Evolutionary conservation across 176 grass and related monocot species (phyloP), one percentile per base, ranked within the genome.

Genomic region (Puccinellia tenuiflora): DNA sequence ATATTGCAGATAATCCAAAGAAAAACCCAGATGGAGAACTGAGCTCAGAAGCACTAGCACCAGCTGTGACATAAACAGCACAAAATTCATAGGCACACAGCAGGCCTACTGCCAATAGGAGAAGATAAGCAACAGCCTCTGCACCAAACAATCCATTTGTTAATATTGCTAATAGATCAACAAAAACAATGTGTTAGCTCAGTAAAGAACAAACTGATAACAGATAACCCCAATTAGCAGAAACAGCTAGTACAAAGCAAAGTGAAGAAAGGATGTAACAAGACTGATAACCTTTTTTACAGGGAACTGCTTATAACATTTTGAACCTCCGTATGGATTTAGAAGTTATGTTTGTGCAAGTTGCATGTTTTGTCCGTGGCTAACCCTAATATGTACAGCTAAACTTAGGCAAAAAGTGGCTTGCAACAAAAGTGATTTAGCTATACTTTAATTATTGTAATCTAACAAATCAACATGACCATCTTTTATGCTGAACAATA

Each of bases 101-200:
- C 55, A 99, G 88, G 80, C 85, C 73, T 63, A 95, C 96, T 81
- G 93, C 96, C 73, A 99, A 75, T 62, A 96, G 85, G 46, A 99
- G 96, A 81, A 99, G 91, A 89, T 99, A 99, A 82, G 93, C 96
- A 88, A 94, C 96, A 79, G 87, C 96, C 62, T 92, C 96, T 99
- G 83, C 85, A 94, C 63, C 22, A 88, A 91, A 87, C 29, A 92
- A 46, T 64, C 5, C 26, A 81, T 70, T 84, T 71, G 70, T 81
- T 83, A 76, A 35, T 76, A 79, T 37, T 55, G 6, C 15, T 73
- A 68, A 11, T 26, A 85, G 21, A 88, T 31, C 38, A 56, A 39
- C 30, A 87, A 81, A 29, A 78, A 78, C 18, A 33, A 61, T 30
- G 12, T 61, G 7, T 14, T 25, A 46, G 26, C 77, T 79, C 57